A percentile compares a stretch with the other conserved stretches of the same genome.
Evolutionary conservation across 495 filamentous ascomycete species (phyloP).

Genomic region (Parachaetomium inaequale): DNA sequence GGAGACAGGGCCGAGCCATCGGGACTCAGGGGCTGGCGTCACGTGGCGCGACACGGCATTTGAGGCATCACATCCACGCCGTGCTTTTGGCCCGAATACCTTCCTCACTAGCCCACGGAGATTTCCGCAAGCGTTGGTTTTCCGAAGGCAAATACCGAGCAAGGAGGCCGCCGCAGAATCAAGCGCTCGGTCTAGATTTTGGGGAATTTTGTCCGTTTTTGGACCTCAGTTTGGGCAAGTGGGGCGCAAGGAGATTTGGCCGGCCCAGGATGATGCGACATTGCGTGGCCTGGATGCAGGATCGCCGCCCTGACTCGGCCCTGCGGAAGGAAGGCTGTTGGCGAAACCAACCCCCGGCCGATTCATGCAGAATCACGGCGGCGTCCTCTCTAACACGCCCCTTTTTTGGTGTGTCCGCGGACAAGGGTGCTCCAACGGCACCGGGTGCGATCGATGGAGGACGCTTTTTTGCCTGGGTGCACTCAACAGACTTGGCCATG

Average conservation of each 20-base stretch:
- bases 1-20: no score
- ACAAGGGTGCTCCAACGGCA: background rate
- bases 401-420: no score
- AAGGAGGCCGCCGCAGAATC: no score
- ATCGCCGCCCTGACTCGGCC: background rate
- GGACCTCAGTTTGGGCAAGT: background rate
- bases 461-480: background rate
- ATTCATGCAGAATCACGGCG: background rate
- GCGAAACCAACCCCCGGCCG: background rate
- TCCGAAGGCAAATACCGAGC: no score
- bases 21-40: background rate
- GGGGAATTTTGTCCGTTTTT: background rate
- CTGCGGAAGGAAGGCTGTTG: background rate
- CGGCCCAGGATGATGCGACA: background rate
- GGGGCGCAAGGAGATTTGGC: constrained; percentile 5
- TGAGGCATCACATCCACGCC: no score
- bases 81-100: no score
- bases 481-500: no score
- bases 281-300: background rate
- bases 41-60: no score
- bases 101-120: no score
- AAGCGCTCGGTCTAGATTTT: background rate
- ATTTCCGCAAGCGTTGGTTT: no score
- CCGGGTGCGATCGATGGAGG: background rate
- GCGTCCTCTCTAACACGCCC: no score